These are phyloP conservation scores for Neofusicoccum parvum DNA, from an alignment of 2,329 filamentous ascomycete species.

Conservation along the genomic window DNA sequence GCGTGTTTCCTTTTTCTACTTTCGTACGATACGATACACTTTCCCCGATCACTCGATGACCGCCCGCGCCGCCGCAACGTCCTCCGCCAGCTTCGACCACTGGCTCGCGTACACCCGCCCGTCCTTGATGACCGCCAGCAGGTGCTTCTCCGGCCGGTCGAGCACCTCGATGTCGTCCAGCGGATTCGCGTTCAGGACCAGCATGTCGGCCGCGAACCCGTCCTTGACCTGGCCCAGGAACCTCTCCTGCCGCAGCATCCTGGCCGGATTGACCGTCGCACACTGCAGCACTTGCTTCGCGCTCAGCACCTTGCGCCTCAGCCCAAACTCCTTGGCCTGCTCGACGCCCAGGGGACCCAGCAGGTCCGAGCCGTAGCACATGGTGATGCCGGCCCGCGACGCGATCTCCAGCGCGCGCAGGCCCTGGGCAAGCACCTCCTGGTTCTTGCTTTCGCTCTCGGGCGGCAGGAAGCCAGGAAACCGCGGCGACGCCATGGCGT, in stretches of 20 bases:
- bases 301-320: conserved; percentile 48
- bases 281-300: conserved; percentile 51
- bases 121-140: conserved; percentile 59
- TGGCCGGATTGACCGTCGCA: conserved; percentile 57
- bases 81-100: conserved; percentile 31
- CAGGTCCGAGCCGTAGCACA: conserved; percentile 60
- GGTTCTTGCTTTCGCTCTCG: conserved; percentile 53
- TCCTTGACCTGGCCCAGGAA: conserved; percentile 54
- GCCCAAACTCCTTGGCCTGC: conserved; percentile 54
- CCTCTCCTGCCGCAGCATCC: conserved; percentile 50
- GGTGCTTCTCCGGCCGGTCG: conserved; percentile 49
- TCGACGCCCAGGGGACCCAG: conserved; percentile 52
- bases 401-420: conserved; percentile 53
- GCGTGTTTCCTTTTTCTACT: neutral
- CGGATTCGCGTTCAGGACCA: conserved; percentile 57
- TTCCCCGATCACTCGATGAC: conserved; percentile 5
- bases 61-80: neutral
- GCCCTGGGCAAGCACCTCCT: conserved; percentile 51
- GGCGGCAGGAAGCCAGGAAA: conserved; percentile 49
- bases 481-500: conserved; percentile 46
- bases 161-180: conserved; percentile 58
- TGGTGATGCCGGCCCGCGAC: conserved; percentile 54
- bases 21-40: neutral
- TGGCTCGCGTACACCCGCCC: conserved; percentile 49
- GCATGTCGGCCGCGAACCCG: conserved; percentile 56